Evolutionary conservation across 225 moss, liverwort and hornwort species (phyloP), one percentile per base, ranked within the genome.

Genomic region (Marchantia polymorpha): DNA sequence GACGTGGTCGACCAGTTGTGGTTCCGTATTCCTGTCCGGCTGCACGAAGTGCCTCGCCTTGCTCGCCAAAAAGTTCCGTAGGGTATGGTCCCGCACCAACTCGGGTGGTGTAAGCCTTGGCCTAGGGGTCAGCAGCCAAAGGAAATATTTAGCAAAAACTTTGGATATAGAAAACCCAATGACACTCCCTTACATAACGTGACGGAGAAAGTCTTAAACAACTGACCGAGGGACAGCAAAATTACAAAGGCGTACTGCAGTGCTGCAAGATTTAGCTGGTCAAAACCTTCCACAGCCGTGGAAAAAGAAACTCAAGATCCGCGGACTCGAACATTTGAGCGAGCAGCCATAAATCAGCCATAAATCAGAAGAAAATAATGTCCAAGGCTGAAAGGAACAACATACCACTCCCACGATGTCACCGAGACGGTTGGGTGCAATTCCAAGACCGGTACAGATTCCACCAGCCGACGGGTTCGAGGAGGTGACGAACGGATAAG

Each of bases 401-500:
- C 97, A 76, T 84, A 99, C 99, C 82, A 99, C 99, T 81, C 99
- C 99, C 64, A 99, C 87, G 64, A 99, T 91, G 75, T 99, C 94
- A 59, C 93, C 99, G 6, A 99, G 90, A 26, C 93, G 92, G 55
- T 92, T 95, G 52, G 99, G 99, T 59, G 99, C 92, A 55, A 99
- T 92, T 68, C 99, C 99, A 66, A 95, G 84, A 64, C 99, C 99
- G 27, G 99, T 93, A 85, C 99, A 99, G 47, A 99, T 95, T 64
- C 99, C 99, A 52, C 95, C 99, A 16, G 93, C 95, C 47, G 99
- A 92, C 8, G 99, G 93, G 73, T 93, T 99, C 30, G 99, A 99
- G 0, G 99, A 99, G 17, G 97, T 99, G n/a, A 99, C 99, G 17
- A 95, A 99, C 7, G 99, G 99, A 81, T 99, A 99, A 17, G 99